Base-by-base conservation (phyloP, 208 protist genomes). In the Tritrichomonas musculus region DNA sequence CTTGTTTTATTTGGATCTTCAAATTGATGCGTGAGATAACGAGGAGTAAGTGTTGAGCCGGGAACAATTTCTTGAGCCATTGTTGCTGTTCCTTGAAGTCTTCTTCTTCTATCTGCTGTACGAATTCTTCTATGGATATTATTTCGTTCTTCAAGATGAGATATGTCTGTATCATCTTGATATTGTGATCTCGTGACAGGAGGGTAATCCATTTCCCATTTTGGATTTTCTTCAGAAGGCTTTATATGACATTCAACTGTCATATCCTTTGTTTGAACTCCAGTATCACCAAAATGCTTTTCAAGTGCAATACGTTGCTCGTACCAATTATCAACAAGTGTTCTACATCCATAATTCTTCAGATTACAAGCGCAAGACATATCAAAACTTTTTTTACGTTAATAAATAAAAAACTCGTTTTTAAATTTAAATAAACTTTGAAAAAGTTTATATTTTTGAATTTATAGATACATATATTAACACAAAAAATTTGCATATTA, bases 311-410 rank as follows among this genome's bases (percentile, higher is more conserved):
- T 30, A 20, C 73, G 73, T 41, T 82, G 39, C 49, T 82, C 73
- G 14, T 20, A 82, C 73, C 73, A 82, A 50, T 82, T 82, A n/a
- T 41, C 73, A 30, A 82, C 73, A 39, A 82, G 73, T 50, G 73
- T 82, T 82, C 73, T 47, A 13, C 11, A 50, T n/a, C 73, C 73
- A 39, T n/a, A 82, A 17, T 82, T 82, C 41, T 82, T 82, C 41
- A 82, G 17, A 17, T 60, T 60, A 17, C 53, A 60, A 17, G 53
- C 53, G 17, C 53, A 60, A 60, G 53, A 5, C 53, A 60, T 60
- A 17, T 22, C 17, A 60, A 22, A 22, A 22, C 17, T 60, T 5
- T 22, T 60, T 60, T 60, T 60, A 60, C 53, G 53, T 60, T 22
- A 5, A 17, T 60, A 22, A 60, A 60, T 5, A 17, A 60, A 60